Base-by-base conservation (phyloP, 352 stramenopile genomes). In the Pilasporangium apinafurcum region DNA sequence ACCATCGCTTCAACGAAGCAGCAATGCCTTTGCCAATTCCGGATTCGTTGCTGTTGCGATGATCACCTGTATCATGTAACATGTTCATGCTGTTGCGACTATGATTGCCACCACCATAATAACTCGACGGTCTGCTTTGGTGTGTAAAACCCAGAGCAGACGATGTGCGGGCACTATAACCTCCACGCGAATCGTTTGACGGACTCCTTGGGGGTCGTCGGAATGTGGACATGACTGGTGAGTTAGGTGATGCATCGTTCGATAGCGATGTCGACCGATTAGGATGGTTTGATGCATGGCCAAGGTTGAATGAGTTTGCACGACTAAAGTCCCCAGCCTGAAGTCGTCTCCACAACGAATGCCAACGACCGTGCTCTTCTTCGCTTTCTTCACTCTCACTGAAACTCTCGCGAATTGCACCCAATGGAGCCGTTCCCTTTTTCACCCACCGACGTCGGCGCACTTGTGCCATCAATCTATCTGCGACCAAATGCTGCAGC, bases 401-500 rank as follows among this genome's bases (percentile, higher is more conserved):
- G 24, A 62, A 83, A 20, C 71, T 68, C 5, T 72, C 56, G 16
- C 49, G 38, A 46, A 81, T 52, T 16, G 54, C 54, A 0, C 49
- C 36, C n/a, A 55, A 37, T 3, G 64, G 61, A 21, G 65, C 32
- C 16, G 64, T 48, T 1, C 69, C 76, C 48, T 91, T 91, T 24
- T 83, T 80, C 18, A 88, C 79, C 73, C 74, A 91, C 7, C 79
- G 75, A 18, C 82, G 76, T 2, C 82, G 77, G 34, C 82, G 79
- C 22, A 93, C 82, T 51, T 92, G 82, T 4, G 79, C 79, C 68
- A 93, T 86, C 17, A 93, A 53, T 6, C 82, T 62, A 52, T 93
- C 82, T 0, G 82, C 79, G 53, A 93, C 72, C 25, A 93, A 86
- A 48, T 93, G 74, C 48, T 93, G 82, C 21, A 93, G 61, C 51